These are phyloP conservation scores for Colletotrichum chlorophyti DNA, from an alignment of 2,329 filamentous ascomycete species.

Conservation along the genomic window DNA sequence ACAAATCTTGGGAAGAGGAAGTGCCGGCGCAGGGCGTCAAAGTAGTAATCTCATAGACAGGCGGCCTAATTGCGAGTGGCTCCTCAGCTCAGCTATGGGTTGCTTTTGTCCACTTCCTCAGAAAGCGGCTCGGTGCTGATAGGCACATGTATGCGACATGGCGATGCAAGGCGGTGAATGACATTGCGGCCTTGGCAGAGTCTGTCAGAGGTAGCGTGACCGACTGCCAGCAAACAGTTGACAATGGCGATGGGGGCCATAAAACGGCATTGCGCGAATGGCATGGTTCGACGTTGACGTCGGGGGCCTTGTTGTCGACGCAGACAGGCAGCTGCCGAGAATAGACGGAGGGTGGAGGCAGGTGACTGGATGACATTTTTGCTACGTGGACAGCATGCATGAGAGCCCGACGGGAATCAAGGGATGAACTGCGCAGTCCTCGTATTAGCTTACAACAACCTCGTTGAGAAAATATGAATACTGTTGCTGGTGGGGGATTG, in stretches of 20 bases:
- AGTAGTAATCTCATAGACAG: constrained; percentile 7
- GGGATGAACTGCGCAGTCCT: constrained; percentile 18
- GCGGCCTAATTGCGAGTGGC: background rate
- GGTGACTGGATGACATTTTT: background rate
- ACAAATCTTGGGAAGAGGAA: too few species aligned
- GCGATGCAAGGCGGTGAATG: constrained; percentile 7
- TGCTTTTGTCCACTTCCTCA: background rate
- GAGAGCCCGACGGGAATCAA: constrained; percentile 2
- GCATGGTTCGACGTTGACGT: background rate
- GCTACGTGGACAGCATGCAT: background rate
- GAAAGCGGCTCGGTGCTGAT: constrained; percentile 6
- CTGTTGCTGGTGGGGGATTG: too few species aligned
- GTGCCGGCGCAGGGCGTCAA: background rate
- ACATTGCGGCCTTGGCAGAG: background rate
- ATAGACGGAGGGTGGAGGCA: constrained; percentile 6
- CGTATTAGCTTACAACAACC: too few species aligned
- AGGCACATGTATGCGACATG: too few species aligned
- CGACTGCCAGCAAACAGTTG: constrained; percentile 5
- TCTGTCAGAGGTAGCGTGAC: constrained; percentile 4
- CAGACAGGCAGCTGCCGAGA: constrained; percentile 2
- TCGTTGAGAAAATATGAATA: too few species aligned
- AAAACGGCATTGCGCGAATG: background rate
- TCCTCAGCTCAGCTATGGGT: background rate
- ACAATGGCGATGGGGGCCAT: background rate
- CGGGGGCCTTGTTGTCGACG: background rate